Evolutionary conservation across 768 basidiomycete species (phyloP).

Genomic region (Boletus sp.): DNA sequence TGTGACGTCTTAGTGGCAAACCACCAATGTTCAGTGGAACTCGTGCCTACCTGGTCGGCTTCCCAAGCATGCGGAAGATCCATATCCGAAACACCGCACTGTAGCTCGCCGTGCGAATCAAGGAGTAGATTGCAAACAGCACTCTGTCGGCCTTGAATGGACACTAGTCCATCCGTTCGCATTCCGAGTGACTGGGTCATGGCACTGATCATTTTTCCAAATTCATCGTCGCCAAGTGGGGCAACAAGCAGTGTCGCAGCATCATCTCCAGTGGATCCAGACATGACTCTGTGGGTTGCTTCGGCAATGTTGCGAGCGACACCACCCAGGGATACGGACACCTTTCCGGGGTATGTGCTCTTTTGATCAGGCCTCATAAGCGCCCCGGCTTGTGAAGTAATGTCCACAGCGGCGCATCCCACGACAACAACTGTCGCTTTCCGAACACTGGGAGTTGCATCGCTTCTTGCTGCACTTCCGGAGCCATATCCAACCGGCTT

Average conservation of each 20-base stretch:
- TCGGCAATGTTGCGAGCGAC: conserved; percentile 96
- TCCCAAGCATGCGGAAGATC: conserved; percentile 54
- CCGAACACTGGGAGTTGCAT: conserved; percentile 2
- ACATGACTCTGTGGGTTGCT: conserved; percentile 69
- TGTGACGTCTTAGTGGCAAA: conserved; percentile 25
- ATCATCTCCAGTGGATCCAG: conserved; percentile 25
- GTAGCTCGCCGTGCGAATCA: conserved; percentile 65
- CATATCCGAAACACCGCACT: conserved; percentile 95
- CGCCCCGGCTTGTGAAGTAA: conserved; percentile 59
- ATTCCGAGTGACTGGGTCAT: conserved; percentile 66
- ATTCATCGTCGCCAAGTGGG: conserved; percentile 72
- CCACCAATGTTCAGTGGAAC: not conserved
- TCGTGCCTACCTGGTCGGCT: conserved; percentile 39
- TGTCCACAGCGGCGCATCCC: conserved; percentile 88
- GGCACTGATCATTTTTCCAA: conserved; percentile 63
- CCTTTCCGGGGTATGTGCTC: conserved; percentile 79
- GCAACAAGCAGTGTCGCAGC: conserved; percentile 62
- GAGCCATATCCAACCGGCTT: not conserved
- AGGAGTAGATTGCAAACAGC: conserved; percentile 89
- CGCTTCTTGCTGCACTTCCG: not conserved
- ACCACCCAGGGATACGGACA: conserved; percentile 76
- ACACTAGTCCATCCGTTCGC: conserved; percentile 76
- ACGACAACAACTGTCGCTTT: conserved; percentile 63
- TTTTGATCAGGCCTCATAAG: conserved; percentile 39
- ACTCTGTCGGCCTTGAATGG: conserved; percentile 44